Evolutionary conservation across 495 filamentous ascomycete genomes (phyloP).

Genomic region (Neurospora intermedia): DNA sequence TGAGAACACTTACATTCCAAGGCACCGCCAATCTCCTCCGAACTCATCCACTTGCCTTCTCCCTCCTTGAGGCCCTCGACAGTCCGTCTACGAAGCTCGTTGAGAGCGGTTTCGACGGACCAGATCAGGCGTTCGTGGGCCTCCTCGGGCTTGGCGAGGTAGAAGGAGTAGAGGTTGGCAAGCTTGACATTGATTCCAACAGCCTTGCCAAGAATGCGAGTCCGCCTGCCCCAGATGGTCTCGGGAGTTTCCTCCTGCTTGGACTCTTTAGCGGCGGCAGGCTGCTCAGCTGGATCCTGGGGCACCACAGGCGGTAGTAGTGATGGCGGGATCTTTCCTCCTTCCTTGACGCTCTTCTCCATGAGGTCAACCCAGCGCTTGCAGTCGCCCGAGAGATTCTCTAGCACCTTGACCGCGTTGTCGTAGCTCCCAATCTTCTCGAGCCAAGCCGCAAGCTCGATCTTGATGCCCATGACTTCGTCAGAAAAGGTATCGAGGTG

Average conservation of each 20-base stretch:
- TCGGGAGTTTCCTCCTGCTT: slow-evolving; percentile 18
- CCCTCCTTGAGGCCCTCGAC: slow-evolving; percentile 49
- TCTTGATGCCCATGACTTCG: slow-evolving; percentile 80
- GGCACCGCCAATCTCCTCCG: slow-evolving; percentile 59
- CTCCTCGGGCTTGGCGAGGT: slow-evolving; percentile 42
- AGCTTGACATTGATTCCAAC: slow-evolving; percentile 71
- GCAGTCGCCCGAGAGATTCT: slow-evolving; percentile 51
- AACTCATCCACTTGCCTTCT: slow-evolving; percentile 64
- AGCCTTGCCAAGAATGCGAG: slow-evolving; percentile 57
- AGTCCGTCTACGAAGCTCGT: slow-evolving; percentile 58
- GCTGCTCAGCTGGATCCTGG: background rate
- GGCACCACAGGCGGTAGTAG: slow-evolving; percentile 13
- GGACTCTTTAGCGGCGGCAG: slow-evolving; percentile 9
- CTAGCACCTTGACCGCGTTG: slow-evolving; percentile 62
- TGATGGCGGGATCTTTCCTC: slow-evolving; percentile 7
- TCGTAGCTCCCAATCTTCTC: slow-evolving; percentile 58
- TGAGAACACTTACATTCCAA: slow-evolving; percentile 45
- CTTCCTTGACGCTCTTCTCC: slow-evolving; percentile 42
- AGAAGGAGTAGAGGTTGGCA: slow-evolving; percentile 61
- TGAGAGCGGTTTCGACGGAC: slow-evolving; percentile 69
- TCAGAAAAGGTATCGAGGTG: slow-evolving; percentile 80
- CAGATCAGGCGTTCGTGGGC: slow-evolving; percentile 68
- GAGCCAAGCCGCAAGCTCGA: slow-evolving; percentile 66
- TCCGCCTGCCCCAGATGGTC: slow-evolving; percentile 52
- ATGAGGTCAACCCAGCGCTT: slow-evolving; percentile 50